Evolutionary conservation across 2,329 filamentous ascomycete species (phyloP).

Genomic region (Emmonsia crescens): DNA sequence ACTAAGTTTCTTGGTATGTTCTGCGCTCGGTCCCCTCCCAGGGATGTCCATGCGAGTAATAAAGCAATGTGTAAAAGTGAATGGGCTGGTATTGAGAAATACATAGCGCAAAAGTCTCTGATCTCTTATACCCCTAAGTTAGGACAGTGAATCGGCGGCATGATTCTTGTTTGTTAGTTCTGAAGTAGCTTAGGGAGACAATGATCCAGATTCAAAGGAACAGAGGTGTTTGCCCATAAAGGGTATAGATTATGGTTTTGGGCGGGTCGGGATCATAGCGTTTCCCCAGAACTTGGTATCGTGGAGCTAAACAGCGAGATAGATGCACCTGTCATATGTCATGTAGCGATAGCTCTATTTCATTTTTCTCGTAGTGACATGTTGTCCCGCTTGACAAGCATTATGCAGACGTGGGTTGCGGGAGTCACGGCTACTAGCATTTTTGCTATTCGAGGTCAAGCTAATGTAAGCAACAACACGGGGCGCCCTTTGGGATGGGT

Average conservation of each 20-base stretch:
- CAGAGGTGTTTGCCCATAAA: neutral
- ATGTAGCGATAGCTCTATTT: neutral
- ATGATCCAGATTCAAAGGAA: neutral
- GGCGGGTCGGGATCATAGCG: neutral
- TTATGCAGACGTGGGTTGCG: neutral
- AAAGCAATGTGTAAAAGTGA: neutral
- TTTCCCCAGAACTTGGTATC: neutral
- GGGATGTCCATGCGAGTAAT: neutral
- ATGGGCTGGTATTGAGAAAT: neutral
- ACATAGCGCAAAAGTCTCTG: neutral
- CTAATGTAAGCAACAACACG: conserved; percentile 1
- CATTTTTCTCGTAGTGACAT: neutral
- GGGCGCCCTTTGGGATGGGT: neutral
- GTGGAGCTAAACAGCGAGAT: neutral
- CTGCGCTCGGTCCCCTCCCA: neutral
- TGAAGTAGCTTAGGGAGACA: neutral
- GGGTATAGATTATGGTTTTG: neutral
- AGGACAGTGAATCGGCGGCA: neutral
- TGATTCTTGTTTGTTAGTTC: neutral
- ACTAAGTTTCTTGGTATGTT: neutral
- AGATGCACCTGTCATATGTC: neutral
- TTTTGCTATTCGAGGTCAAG: neutral
- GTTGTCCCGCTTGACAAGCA: neutral
- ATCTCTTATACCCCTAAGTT: neutral
- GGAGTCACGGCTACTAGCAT: neutral